A percentile compares a stretch with the other conserved stretches of the same genome.
These are phyloP conservation scores for Rubia occidens DNA, from an alignment of 305 asterid genomes.

Conservation along the genomic window DNA sequence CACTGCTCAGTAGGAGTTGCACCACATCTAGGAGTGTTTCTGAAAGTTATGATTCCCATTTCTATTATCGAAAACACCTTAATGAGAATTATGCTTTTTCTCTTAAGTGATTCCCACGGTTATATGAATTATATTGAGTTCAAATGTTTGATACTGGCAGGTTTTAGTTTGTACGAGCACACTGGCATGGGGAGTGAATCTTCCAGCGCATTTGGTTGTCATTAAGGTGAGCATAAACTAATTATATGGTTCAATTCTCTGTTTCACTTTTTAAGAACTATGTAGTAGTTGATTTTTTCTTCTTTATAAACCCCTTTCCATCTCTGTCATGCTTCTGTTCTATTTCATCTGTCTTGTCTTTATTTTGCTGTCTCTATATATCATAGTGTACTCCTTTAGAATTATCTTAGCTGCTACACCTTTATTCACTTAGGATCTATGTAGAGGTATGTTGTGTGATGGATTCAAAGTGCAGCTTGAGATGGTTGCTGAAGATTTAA, in stretches of 20 bases:
- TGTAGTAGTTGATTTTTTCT: conserved; percentile 7
- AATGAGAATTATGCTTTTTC: not conserved
- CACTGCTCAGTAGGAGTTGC: not conserved
- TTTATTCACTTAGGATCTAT: not conserved
- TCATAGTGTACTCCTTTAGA: not conserved
- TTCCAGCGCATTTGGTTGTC: conserved; percentile 96
- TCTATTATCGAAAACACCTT: not conserved
- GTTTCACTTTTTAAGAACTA: not conserved
- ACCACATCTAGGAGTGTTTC: not conserved
- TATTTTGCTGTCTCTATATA: not conserved
- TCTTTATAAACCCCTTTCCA: not conserved
- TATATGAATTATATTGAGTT: not conserved
- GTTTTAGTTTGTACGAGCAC: conserved; percentile 97
- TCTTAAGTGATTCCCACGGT: not conserved
- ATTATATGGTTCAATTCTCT: not conserved
- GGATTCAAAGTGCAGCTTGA: not conserved
- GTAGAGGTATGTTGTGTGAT: not conserved
- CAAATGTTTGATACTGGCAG: conserved; percentile 32
- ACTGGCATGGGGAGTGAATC: conserved; percentile 99
- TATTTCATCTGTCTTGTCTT: not conserved
- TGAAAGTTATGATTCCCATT: not conserved
- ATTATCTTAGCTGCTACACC: not conserved
- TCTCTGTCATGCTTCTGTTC: not conserved
- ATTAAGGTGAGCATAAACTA: conserved; percentile 58
- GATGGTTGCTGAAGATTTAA: not conserved